phyloP scores from a whole-genome alignment of 2,329 filamentous ascomycete species.

The Cladosporium sp. region DNA sequence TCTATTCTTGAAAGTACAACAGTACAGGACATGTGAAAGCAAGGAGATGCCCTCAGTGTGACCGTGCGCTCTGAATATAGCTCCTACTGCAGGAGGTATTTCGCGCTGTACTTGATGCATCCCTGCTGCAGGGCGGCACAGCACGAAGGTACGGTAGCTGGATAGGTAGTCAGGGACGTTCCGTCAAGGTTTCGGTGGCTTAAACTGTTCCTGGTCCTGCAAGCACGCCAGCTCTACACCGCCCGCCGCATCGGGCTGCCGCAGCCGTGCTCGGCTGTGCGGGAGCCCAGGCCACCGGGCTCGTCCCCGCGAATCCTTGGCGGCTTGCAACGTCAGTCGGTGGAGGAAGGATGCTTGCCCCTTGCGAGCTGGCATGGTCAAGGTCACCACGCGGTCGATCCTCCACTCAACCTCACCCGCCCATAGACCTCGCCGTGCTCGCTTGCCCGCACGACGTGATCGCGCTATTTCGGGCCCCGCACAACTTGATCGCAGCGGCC shows the following conservation, averaged over 20 bases:
- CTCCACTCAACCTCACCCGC: slow-evolving; percentile 4
- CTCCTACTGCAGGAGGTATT: background rate
- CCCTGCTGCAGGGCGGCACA: background rate
- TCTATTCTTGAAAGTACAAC: background rate
- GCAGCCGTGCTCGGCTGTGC: background rate
- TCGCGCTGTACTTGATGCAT: background rate
- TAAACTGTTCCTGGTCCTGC: background rate
- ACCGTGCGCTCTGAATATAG: background rate
- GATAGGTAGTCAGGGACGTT: background rate
- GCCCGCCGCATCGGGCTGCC: background rate
- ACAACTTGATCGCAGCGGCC: background rate
- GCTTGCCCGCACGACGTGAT: background rate
- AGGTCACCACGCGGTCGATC: background rate
- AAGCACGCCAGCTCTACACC: background rate
- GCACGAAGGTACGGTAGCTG: background rate
- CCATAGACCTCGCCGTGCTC: background rate
- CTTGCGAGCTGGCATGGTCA: background rate
- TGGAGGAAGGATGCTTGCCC: background rate
- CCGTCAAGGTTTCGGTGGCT: background rate
- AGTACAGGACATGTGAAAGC: background rate
- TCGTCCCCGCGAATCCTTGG: background rate
- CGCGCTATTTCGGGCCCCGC: slow-evolving; percentile 5
- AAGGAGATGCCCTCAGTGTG: background rate
- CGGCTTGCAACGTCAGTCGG: slow-evolving; percentile 2
- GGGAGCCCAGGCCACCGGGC: background rate